Evolutionary conservation across 2,329 filamentous ascomycete species (phyloP).

Genomic region (Lachnellula subtilissima): DNA sequence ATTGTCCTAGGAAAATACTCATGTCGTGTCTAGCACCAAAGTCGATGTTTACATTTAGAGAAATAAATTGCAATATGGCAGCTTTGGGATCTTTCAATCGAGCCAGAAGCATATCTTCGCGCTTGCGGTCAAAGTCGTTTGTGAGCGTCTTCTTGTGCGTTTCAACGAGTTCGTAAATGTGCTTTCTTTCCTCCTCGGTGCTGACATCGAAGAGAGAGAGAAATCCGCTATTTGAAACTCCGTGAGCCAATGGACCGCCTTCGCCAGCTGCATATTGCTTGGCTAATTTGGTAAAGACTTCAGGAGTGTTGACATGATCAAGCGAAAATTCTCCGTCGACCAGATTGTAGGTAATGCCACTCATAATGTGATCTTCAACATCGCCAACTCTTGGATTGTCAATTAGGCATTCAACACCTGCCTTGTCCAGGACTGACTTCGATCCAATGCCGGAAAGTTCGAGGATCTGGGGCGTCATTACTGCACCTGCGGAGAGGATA

Average conservation of each 20-base stretch:
- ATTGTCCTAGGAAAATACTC: no score
- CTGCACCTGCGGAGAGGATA: constrained; percentile 24
- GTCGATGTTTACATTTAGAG: constrained; percentile 1
- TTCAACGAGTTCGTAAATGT: no score
- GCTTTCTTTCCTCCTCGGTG: no score
- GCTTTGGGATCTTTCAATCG: background rate
- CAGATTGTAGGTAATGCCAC: constrained; percentile 9
- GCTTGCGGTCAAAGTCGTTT: no score
- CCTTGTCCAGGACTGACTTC: constrained; percentile 11
- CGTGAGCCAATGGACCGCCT: no score
- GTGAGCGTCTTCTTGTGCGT: no score
- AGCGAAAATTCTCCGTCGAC: constrained; percentile 4
- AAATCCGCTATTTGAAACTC: no score
- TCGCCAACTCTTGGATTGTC: constrained; percentile 18
- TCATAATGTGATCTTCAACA: constrained; percentile 17
- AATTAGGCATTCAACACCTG: constrained; percentile 14
- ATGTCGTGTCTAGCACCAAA: no score
- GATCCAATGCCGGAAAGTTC: constrained; percentile 31
- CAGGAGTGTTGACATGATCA: background rate
- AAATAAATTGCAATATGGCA: constrained; percentile 7
- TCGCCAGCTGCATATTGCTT: no score
- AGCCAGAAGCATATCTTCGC: no score
- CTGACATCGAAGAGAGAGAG: no score
- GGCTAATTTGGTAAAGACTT: no score
- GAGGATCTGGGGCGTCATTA: constrained; percentile 30